Evolutionary conservation across 2,329 filamentous ascomycete genomes (phyloP), one percentile per base, ranked within the genome.

Genomic region (Aureobasidium sp.): DNA sequence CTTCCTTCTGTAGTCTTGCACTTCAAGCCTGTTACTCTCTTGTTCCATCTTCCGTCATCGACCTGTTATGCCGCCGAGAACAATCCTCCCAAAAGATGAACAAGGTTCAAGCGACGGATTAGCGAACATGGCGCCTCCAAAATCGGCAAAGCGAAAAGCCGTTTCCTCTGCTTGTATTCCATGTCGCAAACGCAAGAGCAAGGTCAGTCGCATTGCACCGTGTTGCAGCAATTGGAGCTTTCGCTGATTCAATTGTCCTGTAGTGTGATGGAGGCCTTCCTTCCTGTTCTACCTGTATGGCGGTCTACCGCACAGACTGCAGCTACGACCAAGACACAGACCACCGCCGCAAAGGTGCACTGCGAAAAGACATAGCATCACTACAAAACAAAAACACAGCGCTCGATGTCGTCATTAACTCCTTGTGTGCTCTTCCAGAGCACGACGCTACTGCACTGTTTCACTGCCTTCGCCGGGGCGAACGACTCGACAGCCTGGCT

Each of bases 211-310:
- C 57, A 52, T 22, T 14, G 12, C 37, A 53, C 11, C 8, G 9
- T 35, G 12, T 35, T 45, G 5, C n/a, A 29, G 5, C 6, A 42
- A 31, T 14, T 27, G 33, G 6, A 45, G 35, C 60, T 53, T 37
- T 40, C 22, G 40, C 60, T 60, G 48, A 53, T 29, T 22, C 6
- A 24, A 17, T 44, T 35, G 14, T 31, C 40, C 31, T 45, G 15
- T 65, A 81, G 78, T 82, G 80, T 67, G 79, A 82, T 69, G 79
- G 79, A 39, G 71, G 72, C 35, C 70, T 74, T 14, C 79, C 79
- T 37, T 69, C 75, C 7, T 82, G 80, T 69, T 78, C 78, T 24
- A 80, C 79, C 12, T 82, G 80, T 65, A 74, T 72, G 9, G 77
- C 78, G 22, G 78, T 82, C 11, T 82, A 81, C 68, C 73, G 75